Conservation (phyloP, 768 basidiomycete genomes). For the Suillus hirtellus region DNA sequence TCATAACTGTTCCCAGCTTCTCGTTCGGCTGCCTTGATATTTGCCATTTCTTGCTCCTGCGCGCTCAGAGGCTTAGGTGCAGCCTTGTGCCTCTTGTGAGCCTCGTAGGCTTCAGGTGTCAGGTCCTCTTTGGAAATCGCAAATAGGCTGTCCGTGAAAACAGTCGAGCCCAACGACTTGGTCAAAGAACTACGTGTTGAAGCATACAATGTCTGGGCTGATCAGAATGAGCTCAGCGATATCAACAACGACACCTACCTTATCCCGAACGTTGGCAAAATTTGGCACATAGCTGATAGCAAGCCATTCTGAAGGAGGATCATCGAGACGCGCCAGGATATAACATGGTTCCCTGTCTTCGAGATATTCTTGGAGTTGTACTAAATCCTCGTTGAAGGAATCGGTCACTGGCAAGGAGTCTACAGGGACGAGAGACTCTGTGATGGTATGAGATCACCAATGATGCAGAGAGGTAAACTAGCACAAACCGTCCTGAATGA, state of each 20-base stretch:
- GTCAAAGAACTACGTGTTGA: conserved; percentile 70
- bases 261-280: conserved; percentile 74
- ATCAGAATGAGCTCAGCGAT: not conserved
- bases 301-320: conserved; percentile 66
- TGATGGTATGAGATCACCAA: conserved; percentile 26
- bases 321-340: conserved; percentile 65
- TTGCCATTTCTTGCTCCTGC: conserved; percentile 79
- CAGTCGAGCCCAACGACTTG: conserved; percentile 70
- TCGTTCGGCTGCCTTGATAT: conserved; percentile 77
- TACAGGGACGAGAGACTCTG: conserved; percentile 72
- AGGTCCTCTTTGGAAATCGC: conserved; percentile 73
- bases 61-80: conserved; percentile 83
- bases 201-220: conserved; percentile 81
- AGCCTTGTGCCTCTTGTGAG: conserved; percentile 67
- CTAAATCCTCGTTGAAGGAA: conserved; percentile 64
- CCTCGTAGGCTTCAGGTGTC: conserved; percentile 67
- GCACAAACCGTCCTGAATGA: conserved; percentile 69
- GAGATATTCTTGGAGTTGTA: conserved; percentile 54
- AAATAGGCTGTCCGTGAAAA: conserved; percentile 75
- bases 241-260: conserved; percentile 45
- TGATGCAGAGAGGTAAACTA: conserved; percentile 11
- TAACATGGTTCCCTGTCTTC: conserved; percentile 71
- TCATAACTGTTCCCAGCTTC: conserved; percentile 52
- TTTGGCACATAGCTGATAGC: conserved; percentile 83
- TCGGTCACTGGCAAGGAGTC: conserved; percentile 46